Base-by-base conservation (phyloP, 1,284 basidiomycete species). In the Malassezia restricta region DNA sequence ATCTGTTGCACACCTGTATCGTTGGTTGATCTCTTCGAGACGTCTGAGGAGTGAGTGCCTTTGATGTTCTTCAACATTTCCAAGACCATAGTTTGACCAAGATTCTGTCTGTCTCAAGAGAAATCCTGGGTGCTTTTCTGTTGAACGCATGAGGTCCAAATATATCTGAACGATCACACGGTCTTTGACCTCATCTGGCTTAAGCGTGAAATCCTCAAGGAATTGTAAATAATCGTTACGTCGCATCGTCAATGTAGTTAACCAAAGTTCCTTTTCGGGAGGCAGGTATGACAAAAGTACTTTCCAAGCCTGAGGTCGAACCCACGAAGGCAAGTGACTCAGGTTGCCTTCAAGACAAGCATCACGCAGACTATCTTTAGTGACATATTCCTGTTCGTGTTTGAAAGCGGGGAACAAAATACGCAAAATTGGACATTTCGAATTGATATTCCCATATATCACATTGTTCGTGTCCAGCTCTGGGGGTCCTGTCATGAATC, bases 261-360 rank as follows among this genome's bases (percentile, higher is more conserved):
- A 46, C 70, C 70, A 73, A 17, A 63, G 56, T 17, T 54, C 51
- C 58, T 70, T 69, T 15, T 70, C 67, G 24, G 58, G 56, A 1
- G 66, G 62, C 9, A 73, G 43, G 48, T 65, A 69, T 31, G 61
- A 64, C 12, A 73, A 53, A 3, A 73, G 50, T 3, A 71, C 59
- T 33, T 66, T 66, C 67, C 69, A 73, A 6, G 67, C 63, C 48
- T 68, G 65, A 2, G 70, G 52, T 29, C 70, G 50, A 14, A 68
- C 58, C 70, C 70, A 73, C 24, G 47, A 35, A 1, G 63, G 64
- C 6, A 56, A 49, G 31, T 61, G 56, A 32, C 58, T 55, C 9
- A 68, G 51, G 14, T 58, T 55, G 40, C 61, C 64, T 30, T 40
- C 30, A 9, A 30, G 15, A 17, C 51, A 53, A 54, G 60, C 9